Base-by-base conservation (phyloP, 164 flowering plant genomes). In the Hamamelis virginiana region DNA sequence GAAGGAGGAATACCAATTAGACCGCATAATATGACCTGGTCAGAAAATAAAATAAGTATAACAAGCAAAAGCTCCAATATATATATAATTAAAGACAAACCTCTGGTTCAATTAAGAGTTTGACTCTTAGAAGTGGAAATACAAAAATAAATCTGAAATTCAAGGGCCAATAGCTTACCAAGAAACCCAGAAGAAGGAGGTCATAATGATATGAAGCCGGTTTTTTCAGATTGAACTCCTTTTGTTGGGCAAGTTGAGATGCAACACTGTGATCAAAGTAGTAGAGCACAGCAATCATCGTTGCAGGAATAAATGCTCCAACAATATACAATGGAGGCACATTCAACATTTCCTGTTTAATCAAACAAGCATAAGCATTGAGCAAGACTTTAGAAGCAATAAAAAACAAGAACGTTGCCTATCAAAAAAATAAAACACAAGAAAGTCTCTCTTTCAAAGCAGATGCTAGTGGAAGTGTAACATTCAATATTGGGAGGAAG, bases 181-280 rank as follows among this genome's bases (percentile, higher is more conserved):
- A 65, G 76, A 92, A 89, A 61, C 98, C 98, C 78, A 94, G 74
- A 52, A 94, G 91, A 62, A 94, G 92, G 43, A 94, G 94, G 63
- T 95, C 98, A 76, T 95, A 92, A 67, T 92, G 97, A 75, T 86
- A 95, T 41, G 97, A 92, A 74, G 98, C 69, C 55, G 97, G 98
- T 68, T 92, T 95, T 78, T 86, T 92, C 60, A 95, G 85, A 85
- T 92, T 95, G 80, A 95, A 95, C 79, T 95, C 98, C 76, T 88
- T 81, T 69, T 92, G 98, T 69, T 95, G 97, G 43, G 98, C 88
- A 43, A 95, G 91, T 70, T 92, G 98, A 70, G 98, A 95, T 59
- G 98, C 98, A 69, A 92, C 98, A 76, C 97, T 92, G 79, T 95
- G 98, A 80, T 95, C 97, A 65, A 95, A 95, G 83, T 91, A 95